Evolutionary conservation across 2,329 filamentous ascomycete genomes (phyloP), one percentile per base, ranked within the genome.

Genomic region (Pseudogymnoascus pannorum): DNA sequence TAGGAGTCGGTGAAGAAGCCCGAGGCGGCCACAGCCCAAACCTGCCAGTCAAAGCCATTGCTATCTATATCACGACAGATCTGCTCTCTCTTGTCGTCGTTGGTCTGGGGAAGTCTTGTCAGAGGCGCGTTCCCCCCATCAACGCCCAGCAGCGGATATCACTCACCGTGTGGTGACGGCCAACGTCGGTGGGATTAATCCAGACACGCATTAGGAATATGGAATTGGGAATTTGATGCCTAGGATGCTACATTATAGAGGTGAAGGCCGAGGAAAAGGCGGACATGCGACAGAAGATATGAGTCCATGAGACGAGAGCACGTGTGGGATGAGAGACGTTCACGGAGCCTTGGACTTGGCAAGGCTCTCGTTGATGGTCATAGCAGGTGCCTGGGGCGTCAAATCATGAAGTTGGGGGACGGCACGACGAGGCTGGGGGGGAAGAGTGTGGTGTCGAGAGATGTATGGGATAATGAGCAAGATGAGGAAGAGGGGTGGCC

Each of bases 1-100:
- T 62, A 63, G n/a, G 67, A 64, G 70, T 80, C 78, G 3, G 78
- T 76, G 61, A 80, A 76, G 68, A 80, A 80, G 11, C 78, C 78
- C n/a, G 78, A 73, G 18, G 76, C 77, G 14, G 78, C 77, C 5
- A 79, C 78, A 3, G 77, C 67, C 5, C 76, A 76, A 2, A 77
- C 74, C 36, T 38, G 36, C 58, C 44, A 64, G 38, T 42, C 38
- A 42, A 42, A 42, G 4, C 38, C 38, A 12, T 18, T 18, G 16
- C 20, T 42, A 20, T 42, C 38, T 16, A 42, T 42, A 42, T 42
- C 38, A 42, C 38, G 38, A 9, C 38, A 42, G 38, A 42, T 42
- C 38, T 42, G 38, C 38, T 42, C 38, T 42, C 38, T 42, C 18
- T 42, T 42, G 38, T 42, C 38, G 38, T 42, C 38, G 38, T 42